Base-by-base conservation (phyloP, 75 land plant species). In the Isoetes taiwanensis region DNA sequence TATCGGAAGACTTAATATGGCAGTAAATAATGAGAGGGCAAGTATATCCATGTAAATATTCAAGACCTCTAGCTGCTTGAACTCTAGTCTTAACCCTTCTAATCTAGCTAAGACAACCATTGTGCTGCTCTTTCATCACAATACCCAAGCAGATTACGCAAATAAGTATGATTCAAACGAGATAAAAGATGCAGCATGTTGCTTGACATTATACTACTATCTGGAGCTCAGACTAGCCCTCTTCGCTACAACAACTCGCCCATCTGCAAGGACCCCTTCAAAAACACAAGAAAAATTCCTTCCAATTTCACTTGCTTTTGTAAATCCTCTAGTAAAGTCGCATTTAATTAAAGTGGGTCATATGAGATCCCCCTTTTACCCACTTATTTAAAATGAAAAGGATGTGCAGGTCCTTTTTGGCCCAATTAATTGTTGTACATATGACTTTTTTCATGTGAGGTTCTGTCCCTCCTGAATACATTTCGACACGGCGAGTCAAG, bases 11-110 rank as follows among this genome's bases (percentile, higher is more conserved):
- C 56, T 87, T 87, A 35, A 84, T 84, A 32, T 87, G 85, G 0
- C 94, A 41, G 65, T 87, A 90, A 41, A 87, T 87, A 0, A 87
- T 85, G 0, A 90, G 94, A 5, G 89, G 94, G 72, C 94, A 87
- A 28, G 94, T 90, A 43, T 87, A 87, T 0, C 94, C 94, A 35
- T 87, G 94, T 67, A 87, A 54, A 61, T 88, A 88, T 46, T 88
- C 90, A 0, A 88, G 77, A 9, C 90, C 90, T 0, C 95, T 52
- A 14, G 95, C 95, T 1, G 95, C 95, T 70, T 85, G 85, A n/a
- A 88, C 90, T 1, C 85, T 85, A n/a, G 84, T 88, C 1, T 84
- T 84, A 9, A 88, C 85, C 11, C 90, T 41, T 28, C 77, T 16
- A 0, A 79, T 61, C 95, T 90, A 88, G 58, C 71, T 74, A 32